phyloP scores from a whole-genome alignment of 345 rosid species.

The Dovyalis caffra region DNA sequence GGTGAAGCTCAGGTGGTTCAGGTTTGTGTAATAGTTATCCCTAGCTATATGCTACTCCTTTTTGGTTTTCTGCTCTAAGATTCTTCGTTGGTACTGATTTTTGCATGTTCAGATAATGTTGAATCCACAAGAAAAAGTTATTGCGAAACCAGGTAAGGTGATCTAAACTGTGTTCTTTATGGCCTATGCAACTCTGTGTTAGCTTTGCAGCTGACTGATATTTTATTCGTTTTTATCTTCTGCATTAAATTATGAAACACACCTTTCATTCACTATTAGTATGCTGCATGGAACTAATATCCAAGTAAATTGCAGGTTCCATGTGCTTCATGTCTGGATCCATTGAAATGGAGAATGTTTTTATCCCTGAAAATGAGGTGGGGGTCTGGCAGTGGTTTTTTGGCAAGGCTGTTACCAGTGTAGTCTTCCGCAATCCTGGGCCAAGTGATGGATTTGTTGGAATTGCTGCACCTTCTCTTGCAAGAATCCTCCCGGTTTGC shows the following conservation, averaged over 20 bases:
- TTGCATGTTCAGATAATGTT: conserved; percentile 71
- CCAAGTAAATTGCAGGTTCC: conserved; percentile 50
- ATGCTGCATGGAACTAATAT: conserved; percentile 7
- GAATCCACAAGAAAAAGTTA: conserved; percentile 81
- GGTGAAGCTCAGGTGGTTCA: conserved; percentile 99
- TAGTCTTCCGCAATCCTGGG: conserved; percentile 69
- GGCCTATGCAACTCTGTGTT: not conserved
- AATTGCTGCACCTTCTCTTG: conserved; percentile 90
- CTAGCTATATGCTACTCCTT: not conserved
- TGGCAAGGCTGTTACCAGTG: conserved; percentile 79
- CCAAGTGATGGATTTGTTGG: conserved; percentile 82
- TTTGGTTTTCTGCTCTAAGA: not conserved
- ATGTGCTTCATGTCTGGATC: conserved; percentile 98
- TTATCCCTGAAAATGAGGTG: conserved; percentile 81
- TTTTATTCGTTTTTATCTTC: not conserved
- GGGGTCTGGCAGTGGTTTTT: conserved; percentile 95
- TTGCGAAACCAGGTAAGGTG: conserved; percentile 80
- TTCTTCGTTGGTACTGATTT: conserved; percentile 10
- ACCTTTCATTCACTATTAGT: not conserved
- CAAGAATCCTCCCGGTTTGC: conserved; percentile 96
- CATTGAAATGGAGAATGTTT: conserved; percentile 82
- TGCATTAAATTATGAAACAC: not conserved
- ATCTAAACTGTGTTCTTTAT: not conserved
- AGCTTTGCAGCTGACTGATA: not conserved
- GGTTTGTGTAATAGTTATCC: conserved; percentile 39